A percentile compares a stretch with the other conserved stretches of the same genome.
Conservation (phyloP, 768 basidiomycete genomes). For the Rhodotorula kratochvilovae region DNA sequence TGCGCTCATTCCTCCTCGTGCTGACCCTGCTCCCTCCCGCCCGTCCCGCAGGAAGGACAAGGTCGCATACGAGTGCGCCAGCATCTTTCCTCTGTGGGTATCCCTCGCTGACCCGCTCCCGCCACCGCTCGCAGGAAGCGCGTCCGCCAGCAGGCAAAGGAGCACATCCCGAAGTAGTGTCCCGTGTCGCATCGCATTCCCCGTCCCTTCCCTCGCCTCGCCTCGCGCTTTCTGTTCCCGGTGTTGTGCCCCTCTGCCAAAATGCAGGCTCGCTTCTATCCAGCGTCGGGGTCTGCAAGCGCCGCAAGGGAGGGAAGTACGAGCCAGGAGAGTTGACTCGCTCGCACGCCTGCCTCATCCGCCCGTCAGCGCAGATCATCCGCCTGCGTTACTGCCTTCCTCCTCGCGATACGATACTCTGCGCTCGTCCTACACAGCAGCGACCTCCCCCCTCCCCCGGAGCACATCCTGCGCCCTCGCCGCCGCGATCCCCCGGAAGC, state of each 20-base stretch:
- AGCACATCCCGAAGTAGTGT: constrained; percentile 73
- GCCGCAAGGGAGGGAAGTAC: too few species aligned
- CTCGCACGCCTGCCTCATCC: too few species aligned
- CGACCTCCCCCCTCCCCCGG: neutral
- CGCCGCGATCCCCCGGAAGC: constrained; percentile 16
- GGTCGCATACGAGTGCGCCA: constrained; percentile 67
- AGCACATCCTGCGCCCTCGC: constrained; percentile 5
- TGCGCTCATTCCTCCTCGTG: constrained; percentile 53
- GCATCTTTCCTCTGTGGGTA: constrained; percentile 48
- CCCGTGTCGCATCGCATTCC: too few species aligned
- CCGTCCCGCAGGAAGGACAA: constrained; percentile 66
- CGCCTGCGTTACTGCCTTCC: too few species aligned
- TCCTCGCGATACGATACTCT: too few species aligned
- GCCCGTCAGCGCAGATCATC: too few species aligned
- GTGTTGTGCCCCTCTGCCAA: neutral
- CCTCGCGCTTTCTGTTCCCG: neutral
- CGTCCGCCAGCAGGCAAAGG: constrained; percentile 78
- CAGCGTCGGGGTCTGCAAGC: too few species aligned
- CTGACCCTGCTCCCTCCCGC: constrained; percentile 51
- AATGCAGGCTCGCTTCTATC: too few species aligned
- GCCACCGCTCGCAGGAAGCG: constrained; percentile 55
- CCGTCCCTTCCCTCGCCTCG: neutral
- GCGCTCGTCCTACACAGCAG: neutral
- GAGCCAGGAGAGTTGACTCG: too few species aligned
- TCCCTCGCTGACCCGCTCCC: neutral